phyloP scores from a whole-genome alignment of 441 rosid species.

The Pelargonium citronellum region DNA sequence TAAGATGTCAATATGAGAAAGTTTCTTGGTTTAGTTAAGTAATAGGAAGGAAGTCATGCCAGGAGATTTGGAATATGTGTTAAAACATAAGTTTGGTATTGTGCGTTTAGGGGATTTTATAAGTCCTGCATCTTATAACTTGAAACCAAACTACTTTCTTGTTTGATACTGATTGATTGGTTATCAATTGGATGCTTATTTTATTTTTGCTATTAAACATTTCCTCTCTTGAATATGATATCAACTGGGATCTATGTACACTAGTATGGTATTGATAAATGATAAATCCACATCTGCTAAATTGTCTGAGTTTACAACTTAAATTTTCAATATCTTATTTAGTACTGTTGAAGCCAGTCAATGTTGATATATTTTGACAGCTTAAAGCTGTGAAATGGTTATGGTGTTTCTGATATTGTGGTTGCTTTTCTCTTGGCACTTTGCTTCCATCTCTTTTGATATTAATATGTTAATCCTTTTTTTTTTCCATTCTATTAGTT shows the following conservation, averaged over 20 bases:
- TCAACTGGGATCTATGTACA: background rate
- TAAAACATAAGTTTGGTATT: background rate
- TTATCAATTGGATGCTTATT: background rate
- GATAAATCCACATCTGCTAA: conserved; percentile 1
- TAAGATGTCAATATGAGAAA: background rate
- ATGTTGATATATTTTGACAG: background rate
- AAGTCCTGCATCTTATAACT: background rate
- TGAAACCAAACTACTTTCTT: background rate
- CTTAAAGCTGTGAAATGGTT: background rate
- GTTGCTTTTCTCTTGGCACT: conserved; percentile 9
- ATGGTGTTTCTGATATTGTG: background rate
- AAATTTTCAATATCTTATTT: background rate
- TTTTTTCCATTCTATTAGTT: background rate
- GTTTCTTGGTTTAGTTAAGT: background rate
- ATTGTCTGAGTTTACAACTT: background rate
- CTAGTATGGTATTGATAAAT: background rate
- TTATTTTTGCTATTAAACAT: background rate
- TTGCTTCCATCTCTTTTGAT: conserved; percentile 3
- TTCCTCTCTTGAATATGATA: background rate
- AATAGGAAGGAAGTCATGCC: background rate
- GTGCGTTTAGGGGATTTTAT: background rate
- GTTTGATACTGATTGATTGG: background rate
- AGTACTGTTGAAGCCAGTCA: background rate
- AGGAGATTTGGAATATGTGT: background rate
- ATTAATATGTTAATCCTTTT: no score